These are phyloP conservation scores for Coprinopsis marcescibilis DNA, from an alignment of 768 basidiomycete genomes.

Conservation along the genomic window DNA sequence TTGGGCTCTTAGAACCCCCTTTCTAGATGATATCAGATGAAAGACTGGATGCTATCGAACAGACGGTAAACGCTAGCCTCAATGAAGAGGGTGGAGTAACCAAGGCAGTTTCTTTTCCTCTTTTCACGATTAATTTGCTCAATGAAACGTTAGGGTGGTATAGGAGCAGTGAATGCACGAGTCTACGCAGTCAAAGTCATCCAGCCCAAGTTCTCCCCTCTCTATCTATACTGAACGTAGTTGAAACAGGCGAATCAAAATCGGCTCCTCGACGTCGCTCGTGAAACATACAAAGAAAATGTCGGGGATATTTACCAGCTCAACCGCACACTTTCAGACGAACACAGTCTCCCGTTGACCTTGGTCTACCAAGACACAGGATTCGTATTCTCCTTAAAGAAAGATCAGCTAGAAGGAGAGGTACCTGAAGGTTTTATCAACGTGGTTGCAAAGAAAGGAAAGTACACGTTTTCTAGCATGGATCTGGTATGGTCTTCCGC, in stretches of 20 bases:
- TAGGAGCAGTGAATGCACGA: constrained; percentile 68
- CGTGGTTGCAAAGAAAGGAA: constrained; percentile 56
- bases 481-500: constrained; percentile 58
- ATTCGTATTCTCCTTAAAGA: constrained; percentile 70
- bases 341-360: constrained; percentile 58
- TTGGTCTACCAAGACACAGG: constrained; percentile 69
- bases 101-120: constrained; percentile 41
- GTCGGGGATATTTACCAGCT: constrained; percentile 80
- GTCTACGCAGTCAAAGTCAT: constrained; percentile 85
- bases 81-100: constrained; percentile 63
- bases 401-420: constrained; percentile 53
- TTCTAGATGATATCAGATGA: constrained; percentile 70
- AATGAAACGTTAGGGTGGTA: constrained; percentile 45
- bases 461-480: constrained; percentile 72
- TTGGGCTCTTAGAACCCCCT: neutral
- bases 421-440: constrained; percentile 73
- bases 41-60: constrained; percentile 57
- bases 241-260: constrained; percentile 54
- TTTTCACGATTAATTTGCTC: neutral
- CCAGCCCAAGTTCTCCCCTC: neutral
- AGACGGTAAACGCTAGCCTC: constrained; percentile 52
- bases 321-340: constrained; percentile 50
- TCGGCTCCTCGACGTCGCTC: constrained; percentile 85
- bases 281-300: constrained; percentile 93
- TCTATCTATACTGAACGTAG: neutral